These are phyloP conservation scores for Aspergillus piperis DNA, from an alignment of 2,329 filamentous ascomycete genomes.

Conservation along the genomic window DNA sequence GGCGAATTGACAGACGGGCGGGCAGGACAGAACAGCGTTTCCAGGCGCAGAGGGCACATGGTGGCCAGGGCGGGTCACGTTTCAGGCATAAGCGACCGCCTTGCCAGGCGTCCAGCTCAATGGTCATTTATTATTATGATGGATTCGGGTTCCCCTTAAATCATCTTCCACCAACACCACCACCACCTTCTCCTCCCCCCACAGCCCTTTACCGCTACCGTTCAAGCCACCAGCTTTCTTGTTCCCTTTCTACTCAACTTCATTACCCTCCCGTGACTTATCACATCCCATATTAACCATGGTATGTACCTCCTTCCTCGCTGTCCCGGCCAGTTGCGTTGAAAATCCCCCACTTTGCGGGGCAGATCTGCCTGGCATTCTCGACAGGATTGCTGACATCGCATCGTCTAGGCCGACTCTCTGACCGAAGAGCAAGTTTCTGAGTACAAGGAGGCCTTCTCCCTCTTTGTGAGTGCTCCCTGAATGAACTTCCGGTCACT, in stretches of 20 bases:
- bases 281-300: constrained; percentile 28
- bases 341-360: constrained; percentile 38
- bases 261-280: constrained; percentile 3
- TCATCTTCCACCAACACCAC: constrained; percentile 18
- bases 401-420: constrained; percentile 75
- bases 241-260: constrained; percentile 16
- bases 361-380: constrained; percentile 27
- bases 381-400: constrained; percentile 30
- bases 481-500: background rate
- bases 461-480: constrained; percentile 84
- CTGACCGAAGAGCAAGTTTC: constrained; percentile 99
- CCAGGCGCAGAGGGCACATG: constrained; percentile 8
- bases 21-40: constrained; percentile 13
- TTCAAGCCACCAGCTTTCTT: constrained; percentile 11
- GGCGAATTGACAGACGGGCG: constrained; percentile 6
- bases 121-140: constrained; percentile 21
- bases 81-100: constrained; percentile 25
- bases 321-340: constrained; percentile 14
- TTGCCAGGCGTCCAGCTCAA: constrained; percentile 22
- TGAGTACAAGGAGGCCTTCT: constrained; percentile 99
- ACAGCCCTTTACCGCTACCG: constrained; percentile 14
- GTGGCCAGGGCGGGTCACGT: constrained; percentile 24
- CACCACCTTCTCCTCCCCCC: constrained; percentile 22
- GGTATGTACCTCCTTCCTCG: constrained; percentile 26
- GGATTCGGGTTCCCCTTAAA: constrained; percentile 26